Evolutionary conservation across 768 basidiomycete species (phyloP).

Genomic region (Asterophora lycoperdoides): DNA sequence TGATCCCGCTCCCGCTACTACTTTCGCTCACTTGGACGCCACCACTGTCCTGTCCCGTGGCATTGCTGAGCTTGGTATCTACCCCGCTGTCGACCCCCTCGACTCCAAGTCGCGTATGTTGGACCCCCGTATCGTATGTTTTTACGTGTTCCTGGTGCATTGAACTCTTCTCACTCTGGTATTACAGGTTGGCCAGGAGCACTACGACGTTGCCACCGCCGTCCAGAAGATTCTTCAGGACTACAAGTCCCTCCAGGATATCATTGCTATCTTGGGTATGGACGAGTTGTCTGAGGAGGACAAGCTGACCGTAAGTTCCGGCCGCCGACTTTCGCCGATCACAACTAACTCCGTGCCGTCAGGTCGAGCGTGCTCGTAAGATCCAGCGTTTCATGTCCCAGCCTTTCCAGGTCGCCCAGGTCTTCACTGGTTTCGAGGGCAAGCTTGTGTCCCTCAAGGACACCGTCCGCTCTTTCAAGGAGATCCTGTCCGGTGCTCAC

Average conservation of each 20-base stretch:
- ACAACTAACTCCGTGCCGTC: not conserved
- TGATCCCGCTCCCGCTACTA: conserved; percentile 98
- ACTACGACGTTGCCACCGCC: conserved; percentile 94
- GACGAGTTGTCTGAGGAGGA: conserved; percentile 99
- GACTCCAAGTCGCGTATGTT: conserved; percentile 99
- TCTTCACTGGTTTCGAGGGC: conserved; percentile 99
- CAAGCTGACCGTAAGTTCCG: conserved; percentile 82
- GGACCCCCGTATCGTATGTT: conserved; percentile 93
- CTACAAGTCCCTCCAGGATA: conserved; percentile 97
- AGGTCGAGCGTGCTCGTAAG: conserved; percentile 98
- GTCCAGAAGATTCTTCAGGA: conserved; percentile 97
- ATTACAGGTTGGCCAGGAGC: conserved; percentile 74
- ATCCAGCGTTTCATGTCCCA: conserved; percentile 99
- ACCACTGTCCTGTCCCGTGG: conserved; percentile 99
- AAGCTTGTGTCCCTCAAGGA: conserved; percentile 96
- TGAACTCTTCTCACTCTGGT: not conserved
- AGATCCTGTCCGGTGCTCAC: conserved; percentile 88
- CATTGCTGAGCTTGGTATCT: conserved; percentile 98
- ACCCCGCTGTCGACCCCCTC: conserved; percentile 98
- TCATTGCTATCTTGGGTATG: conserved; percentile 99
- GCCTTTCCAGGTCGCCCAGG: conserved; percentile 99
- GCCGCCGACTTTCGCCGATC: not conserved
- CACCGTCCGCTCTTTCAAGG: conserved; percentile 94
- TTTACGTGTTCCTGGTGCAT: not conserved
- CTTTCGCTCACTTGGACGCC: conserved; percentile 99